phyloP scores from a whole-genome alignment of 2,329 filamentous ascomycete species.

The Rachicladosporium sp. region DNA sequence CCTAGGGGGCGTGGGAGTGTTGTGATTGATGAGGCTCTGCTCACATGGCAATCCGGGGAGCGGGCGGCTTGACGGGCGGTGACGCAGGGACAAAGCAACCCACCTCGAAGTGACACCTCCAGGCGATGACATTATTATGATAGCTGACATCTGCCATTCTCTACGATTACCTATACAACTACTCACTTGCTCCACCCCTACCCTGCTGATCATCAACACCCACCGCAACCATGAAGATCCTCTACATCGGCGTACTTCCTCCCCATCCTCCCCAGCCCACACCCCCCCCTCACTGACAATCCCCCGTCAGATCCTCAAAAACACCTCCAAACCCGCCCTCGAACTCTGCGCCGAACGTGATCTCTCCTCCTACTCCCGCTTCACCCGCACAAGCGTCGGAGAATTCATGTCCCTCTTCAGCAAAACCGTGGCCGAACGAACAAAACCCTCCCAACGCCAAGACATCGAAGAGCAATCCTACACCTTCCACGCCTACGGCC shows the following conservation, averaged over 20 bases:
- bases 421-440: slow-evolving; percentile 79
- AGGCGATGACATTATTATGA: no score
- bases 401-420: slow-evolving; percentile 76
- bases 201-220: no score
- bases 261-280: slow-evolving; percentile 4
- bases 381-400: slow-evolving; percentile 51
- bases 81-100: no score
- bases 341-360: slow-evolving; percentile 70
- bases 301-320: slow-evolving; percentile 59
- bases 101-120: no score
- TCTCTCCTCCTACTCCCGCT: slow-evolving; percentile 65
- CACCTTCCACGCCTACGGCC: slow-evolving; percentile 42
- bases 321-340: slow-evolving; percentile 61
- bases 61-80: no score
- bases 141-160: no score
- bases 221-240: slow-evolving; percentile 60
- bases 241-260: slow-evolving; percentile 67
- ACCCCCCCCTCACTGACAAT: slow-evolving; percentile 12
- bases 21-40: no score
- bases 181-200: no score
- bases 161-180: no score
- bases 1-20: no score
- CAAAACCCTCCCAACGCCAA: slow-evolving; percentile 66
- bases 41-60: no score
- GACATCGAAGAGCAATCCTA: slow-evolving; percentile 74